Evolutionary conservation across 2,329 filamentous ascomycete species (phyloP).

Genomic region (Aspergillus tubingensis): DNA sequence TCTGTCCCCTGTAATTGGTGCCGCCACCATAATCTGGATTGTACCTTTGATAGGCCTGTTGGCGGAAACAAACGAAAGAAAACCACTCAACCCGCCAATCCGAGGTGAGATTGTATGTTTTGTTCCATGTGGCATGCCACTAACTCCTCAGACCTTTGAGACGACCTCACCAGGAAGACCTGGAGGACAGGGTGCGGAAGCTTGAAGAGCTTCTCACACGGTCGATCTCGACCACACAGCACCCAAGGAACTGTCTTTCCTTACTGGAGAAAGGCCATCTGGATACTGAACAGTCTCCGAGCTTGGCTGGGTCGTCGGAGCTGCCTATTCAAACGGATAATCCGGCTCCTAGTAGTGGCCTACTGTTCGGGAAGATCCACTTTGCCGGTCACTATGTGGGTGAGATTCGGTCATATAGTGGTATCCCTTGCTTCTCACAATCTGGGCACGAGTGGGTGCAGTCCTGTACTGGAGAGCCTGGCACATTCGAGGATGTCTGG

Average conservation of each 20-base stretch:
- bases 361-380: slow-evolving; percentile 6
- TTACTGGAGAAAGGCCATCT: not conserved
- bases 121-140: not conserved
- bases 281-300: not conserved
- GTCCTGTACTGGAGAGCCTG: not conserved
- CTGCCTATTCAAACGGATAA: too few species aligned
- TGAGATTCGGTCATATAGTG: not conserved
- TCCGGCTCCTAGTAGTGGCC: not conserved
- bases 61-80: slow-evolving; percentile 5
- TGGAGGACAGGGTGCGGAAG: not conserved
- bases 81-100: not conserved
- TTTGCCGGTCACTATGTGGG: slow-evolving; percentile 6
- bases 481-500: not conserved
- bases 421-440: slow-evolving; percentile 3
- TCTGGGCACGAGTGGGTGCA: slow-evolving; percentile 3
- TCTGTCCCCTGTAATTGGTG: slow-evolving; percentile 5
- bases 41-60: slow-evolving; percentile 4
- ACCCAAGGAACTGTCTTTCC: not conserved
- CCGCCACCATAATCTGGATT: slow-evolving; percentile 6
- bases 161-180: not conserved
- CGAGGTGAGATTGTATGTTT: not conserved
- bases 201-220: slow-evolving; percentile 4
- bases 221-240: slow-evolving; percentile 4
- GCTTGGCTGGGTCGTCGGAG: not conserved
- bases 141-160: not conserved